phyloP scores from a whole-genome alignment of 2,329 filamentous ascomycete species.

The Myriosclerotinia duriaeana region DNA sequence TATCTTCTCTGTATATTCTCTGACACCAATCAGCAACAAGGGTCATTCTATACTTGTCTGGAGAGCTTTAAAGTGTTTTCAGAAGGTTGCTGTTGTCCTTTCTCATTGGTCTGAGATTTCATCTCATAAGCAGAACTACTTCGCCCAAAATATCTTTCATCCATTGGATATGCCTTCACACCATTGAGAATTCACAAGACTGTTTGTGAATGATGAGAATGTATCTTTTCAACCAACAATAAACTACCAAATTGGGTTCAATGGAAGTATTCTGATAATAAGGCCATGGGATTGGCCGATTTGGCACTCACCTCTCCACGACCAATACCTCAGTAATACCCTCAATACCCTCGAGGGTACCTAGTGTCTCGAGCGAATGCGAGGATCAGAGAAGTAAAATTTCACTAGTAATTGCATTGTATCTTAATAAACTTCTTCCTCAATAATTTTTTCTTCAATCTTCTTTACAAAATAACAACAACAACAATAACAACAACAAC shows the following conservation, averaged over 20 bases:
- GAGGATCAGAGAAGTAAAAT: not conserved
- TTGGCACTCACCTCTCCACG: not conserved
- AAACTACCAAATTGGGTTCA: not conserved
- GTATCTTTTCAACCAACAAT: not conserved
- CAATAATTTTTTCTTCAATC: not conserved
- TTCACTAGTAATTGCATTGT: not conserved
- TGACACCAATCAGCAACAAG: not conserved
- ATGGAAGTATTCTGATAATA: not conserved
- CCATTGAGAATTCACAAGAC: not conserved
- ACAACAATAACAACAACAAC: not conserved
- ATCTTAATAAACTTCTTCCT: not conserved
- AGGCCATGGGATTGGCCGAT: not conserved
- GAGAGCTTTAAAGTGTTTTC: not conserved
- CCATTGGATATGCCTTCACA: too few species aligned
- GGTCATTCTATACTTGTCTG: not conserved
- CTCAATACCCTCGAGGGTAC: not conserved
- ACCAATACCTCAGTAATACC: not conserved
- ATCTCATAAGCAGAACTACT: not conserved
- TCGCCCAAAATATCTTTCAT: not conserved
- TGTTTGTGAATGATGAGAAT: not conserved
- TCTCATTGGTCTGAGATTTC: not conserved
- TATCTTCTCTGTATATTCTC: not conserved
- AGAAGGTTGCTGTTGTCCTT: not conserved
- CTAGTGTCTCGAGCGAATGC: not conserved
- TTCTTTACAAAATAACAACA: not conserved